Evolutionary conservation across 2,329 filamentous ascomycete genomes (phyloP).

Genomic region (Alternaria triticina): DNA sequence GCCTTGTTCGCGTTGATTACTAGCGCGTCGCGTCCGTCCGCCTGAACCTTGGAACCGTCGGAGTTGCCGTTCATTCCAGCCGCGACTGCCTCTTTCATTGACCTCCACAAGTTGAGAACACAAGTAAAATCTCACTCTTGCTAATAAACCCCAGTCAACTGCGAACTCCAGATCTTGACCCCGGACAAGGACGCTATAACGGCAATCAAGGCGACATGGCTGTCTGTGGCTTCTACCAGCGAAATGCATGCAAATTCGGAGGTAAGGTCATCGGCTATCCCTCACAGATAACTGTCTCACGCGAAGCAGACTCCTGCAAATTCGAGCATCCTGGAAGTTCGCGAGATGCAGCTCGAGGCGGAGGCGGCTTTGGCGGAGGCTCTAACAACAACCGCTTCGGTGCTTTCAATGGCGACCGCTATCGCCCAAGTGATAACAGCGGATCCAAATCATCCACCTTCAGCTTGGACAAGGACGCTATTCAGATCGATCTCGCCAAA

Average conservation of each 20-base stretch:
- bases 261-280: conserved; percentile 51
- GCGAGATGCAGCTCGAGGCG: conserved; percentile 35
- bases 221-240: conserved; percentile 69
- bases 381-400: conserved; percentile 60
- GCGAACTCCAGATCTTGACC: background rate
- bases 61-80: conserved; percentile 18
- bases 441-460: conserved; percentile 33
- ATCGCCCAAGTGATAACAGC: conserved; percentile 37
- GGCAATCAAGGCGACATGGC: conserved; percentile 38
- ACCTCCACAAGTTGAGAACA: background rate
- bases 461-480: conserved; percentile 37
- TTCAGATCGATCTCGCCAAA: conserved; percentile 65
- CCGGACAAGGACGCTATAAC: background rate
- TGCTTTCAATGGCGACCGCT: conserved; percentile 51
- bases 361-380: conserved; percentile 29
- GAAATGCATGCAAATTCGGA: conserved; percentile 70
- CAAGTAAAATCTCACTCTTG: conserved; percentile 6
- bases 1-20: conserved; percentile 18
- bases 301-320: conserved; percentile 61
- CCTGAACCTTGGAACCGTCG: conserved; percentile 1
- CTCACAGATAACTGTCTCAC: conserved; percentile 9
- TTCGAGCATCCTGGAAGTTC: conserved; percentile 63
- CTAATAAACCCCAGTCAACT: conserved; percentile 23
- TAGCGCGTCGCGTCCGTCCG: conserved; percentile 31
- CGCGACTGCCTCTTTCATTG: conserved; percentile 11